Evolutionary conservation across 345 rosid genomes (phyloP), one percentile per base, ranked within the genome.

Genomic region (Salix arbutifolia): DNA sequence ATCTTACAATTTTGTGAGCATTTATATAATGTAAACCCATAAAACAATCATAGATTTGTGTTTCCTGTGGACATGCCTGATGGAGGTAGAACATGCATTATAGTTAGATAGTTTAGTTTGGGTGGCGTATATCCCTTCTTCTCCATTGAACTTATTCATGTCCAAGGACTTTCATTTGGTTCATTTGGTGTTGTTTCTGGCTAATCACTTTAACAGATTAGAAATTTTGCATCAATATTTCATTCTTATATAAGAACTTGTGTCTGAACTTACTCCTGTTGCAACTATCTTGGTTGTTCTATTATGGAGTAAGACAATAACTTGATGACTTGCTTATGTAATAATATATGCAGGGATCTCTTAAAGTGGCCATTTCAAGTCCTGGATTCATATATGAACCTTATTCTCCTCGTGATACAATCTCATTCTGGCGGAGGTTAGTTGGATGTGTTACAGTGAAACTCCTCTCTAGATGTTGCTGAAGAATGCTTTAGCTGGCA

Each of bases 381-480:
- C 99, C 99, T 70, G 99, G 99, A 70, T 83, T 93, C 84, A 87
- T 96, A 37, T 89, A 89, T 83, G 99, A 93, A 79, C 96, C 97
- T 65, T 95, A 91, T 82, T 81, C 86, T 73, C 84, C 86, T 60
- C 89, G 85, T 23, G 94, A 90, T 80, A 83, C 80, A 62, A 89
- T 96, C 77, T 71, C 98, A 17, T 86, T 92, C 75, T 96, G 96
- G 98, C 75, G 70, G 79, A 93, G 99, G 99, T 96, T 81, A 44
- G 42, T 17, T 72, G 72, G 79, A 93, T 98, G 99, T 96, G 99
- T 93, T 80, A 44, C 28, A 60, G 26, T 8, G 10, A 60, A 60
- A 19, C 25, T 60, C 65, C 12, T 18, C 65, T 60, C 28, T 25
- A n/a, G 65, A 25, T 60, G 62, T 56, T 26, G 65, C 65, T 7